Percentiles rank a stretch among this genome's conserved stretches.
These are phyloP conservation scores for Colletotrichum truncatum DNA, from an alignment of 2,329 filamentous ascomycete species.

Conservation along the genomic window DNA sequence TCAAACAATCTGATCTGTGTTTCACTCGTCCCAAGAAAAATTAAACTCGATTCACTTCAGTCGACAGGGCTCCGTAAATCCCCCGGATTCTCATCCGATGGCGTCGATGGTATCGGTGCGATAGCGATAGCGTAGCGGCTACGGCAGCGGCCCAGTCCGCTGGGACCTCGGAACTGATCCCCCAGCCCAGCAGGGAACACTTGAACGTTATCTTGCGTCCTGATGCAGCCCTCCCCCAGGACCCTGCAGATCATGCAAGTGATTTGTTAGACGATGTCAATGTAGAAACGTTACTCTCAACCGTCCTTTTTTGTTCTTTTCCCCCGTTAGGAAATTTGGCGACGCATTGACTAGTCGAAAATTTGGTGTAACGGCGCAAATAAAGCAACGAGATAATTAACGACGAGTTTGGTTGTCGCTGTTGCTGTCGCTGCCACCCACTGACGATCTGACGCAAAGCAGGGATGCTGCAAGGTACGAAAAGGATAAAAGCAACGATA, in stretches of 20 bases:
- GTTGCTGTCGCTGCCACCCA: background rate
- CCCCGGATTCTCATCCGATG: constrained; percentile 20
- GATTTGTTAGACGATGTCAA: constrained; percentile 27
- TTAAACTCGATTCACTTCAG: background rate
- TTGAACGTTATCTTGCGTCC: constrained; percentile 24
- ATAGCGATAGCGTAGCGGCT: background rate
- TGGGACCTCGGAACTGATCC: constrained; percentile 27
- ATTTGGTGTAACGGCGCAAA: background rate
- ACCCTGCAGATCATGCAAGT: constrained; percentile 31
- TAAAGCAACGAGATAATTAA: background rate
- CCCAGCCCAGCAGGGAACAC: constrained; percentile 27
- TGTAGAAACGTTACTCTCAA: background rate
- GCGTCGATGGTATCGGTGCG: constrained; percentile 8
- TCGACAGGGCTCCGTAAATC: background rate
- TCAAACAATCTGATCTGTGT: background rate
- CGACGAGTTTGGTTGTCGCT: background rate
- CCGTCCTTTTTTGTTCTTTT: background rate
- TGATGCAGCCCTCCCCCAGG: constrained; percentile 14
- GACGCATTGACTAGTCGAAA: background rate
- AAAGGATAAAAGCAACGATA: background rate
- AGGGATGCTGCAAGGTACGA: background rate
- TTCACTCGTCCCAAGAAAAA: background rate
- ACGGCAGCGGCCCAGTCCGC: constrained; percentile 28
- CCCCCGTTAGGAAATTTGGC: background rate
- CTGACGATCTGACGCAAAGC: background rate